These are phyloP conservation scores for Psilocybe cubensis DNA, from an alignment of 768 basidiomycete genomes.

Conservation along the genomic window DNA sequence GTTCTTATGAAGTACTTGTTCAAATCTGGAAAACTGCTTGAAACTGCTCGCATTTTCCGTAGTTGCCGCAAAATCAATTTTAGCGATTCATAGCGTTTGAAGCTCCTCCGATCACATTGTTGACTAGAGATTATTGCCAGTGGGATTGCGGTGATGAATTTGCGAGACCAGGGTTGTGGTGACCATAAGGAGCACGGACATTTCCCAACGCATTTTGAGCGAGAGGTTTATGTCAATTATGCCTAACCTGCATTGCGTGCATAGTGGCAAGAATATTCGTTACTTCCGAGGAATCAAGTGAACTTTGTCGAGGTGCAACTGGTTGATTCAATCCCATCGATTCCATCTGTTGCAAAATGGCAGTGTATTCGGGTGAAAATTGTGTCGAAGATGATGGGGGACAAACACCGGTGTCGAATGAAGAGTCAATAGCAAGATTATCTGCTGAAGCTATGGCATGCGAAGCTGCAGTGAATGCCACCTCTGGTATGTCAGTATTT, in stretches of 20 bases:
- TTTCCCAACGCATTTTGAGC: background rate
- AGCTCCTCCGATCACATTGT: conserved; percentile 6
- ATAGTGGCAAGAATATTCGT: background rate
- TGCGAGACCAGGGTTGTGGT: background rate
- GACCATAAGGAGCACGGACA: background rate
- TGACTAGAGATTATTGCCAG: conserved; percentile 3
- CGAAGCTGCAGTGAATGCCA: conserved; percentile 6
- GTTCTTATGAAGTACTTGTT: background rate
- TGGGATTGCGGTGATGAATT: background rate
- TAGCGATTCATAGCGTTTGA: conserved; percentile 5
- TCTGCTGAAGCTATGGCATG: background rate
- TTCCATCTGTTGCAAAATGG: conserved; percentile 10
- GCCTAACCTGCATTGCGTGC: background rate
- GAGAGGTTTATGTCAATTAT: background rate
- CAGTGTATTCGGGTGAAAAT: background rate
- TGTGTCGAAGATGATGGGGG: background rate
- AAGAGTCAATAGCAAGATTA: background rate
- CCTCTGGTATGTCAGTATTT: background rate
- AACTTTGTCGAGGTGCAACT: background rate
- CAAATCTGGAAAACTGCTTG: background rate
- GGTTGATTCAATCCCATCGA: background rate
- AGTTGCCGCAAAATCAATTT: conserved; percentile 5
- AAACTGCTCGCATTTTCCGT: conserved; percentile 4
- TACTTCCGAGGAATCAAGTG: background rate
- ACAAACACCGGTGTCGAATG: background rate